Conservation (phyloP, 768 basidiomycete genomes). For the Rhodotorula graminis region DNA sequence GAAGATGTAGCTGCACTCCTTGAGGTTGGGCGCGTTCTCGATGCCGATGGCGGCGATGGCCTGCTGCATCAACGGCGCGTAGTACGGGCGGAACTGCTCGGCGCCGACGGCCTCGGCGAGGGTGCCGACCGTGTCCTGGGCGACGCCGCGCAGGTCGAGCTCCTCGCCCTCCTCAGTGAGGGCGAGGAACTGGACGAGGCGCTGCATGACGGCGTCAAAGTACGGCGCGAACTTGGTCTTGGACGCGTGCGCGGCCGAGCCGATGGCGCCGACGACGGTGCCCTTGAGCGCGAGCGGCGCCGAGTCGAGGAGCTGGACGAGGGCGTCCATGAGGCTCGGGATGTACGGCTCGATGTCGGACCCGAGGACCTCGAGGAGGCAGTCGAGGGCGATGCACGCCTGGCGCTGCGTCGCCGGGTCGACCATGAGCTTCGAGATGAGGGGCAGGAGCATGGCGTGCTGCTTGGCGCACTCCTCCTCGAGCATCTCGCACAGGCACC, state of each 20-base stretch:
- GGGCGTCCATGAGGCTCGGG: constrained; percentile 86
- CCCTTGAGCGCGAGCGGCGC: constrained; percentile 83
- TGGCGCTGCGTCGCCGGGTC: constrained; percentile 79
- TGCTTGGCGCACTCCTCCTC: constrained; percentile 83
- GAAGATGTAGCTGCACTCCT: constrained; percentile 96
- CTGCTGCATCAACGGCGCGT: constrained; percentile 90
- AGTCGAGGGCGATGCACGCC: constrained; percentile 96
- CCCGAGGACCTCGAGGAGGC: constrained; percentile 82
- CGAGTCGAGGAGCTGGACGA: constrained; percentile 75
- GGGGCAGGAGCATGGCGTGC: constrained; percentile 73
- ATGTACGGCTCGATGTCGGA: constrained; percentile 85
- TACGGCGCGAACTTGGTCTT: constrained; percentile 85
- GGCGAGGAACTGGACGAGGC: constrained; percentile 79
- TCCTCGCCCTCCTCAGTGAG: constrained; percentile 85
- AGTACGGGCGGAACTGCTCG: constrained; percentile 90
- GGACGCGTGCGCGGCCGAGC: constrained; percentile 94
- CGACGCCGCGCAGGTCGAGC: constrained; percentile 87
- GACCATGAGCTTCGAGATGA: constrained; percentile 60
- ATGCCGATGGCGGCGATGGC: constrained; percentile 85
- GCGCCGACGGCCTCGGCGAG: constrained; percentile 95
- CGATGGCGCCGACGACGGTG: constrained; percentile 95
- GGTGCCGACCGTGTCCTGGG: constrained; percentile 98
- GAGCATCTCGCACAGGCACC: constrained; percentile 94
- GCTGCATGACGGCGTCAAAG: constrained; percentile 84
- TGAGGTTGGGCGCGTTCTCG: constrained; percentile 71